Evolutionary conservation across 352 stramenopile genomes (phyloP).

Genomic region (Phytophthora colocasiae): DNA sequence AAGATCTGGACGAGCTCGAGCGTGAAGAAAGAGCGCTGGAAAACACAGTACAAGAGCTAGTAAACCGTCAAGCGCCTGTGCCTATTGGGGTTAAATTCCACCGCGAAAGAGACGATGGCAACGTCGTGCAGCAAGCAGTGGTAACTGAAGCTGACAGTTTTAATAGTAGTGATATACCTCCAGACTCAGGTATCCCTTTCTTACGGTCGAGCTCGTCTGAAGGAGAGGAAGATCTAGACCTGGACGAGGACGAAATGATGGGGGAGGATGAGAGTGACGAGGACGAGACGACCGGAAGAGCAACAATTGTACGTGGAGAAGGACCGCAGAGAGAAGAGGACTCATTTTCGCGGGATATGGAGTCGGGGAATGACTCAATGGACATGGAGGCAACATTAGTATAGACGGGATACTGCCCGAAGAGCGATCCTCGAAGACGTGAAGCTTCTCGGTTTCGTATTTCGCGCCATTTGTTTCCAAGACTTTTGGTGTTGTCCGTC

Average conservation of each 20-base stretch:
- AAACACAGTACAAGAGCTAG: constrained; percentile 55
- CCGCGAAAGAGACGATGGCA: constrained; percentile 23
- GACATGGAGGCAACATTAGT: constrained; percentile 34
- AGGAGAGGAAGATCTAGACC: constrained; percentile 51
- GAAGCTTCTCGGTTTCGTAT: constrained; percentile 35
- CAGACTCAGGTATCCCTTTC: constrained; percentile 13
- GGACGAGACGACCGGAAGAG: constrained; percentile 28
- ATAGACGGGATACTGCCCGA: constrained; percentile 26
- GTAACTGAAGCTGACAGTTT: constrained; percentile 9
- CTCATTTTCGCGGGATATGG: constrained; percentile 39
- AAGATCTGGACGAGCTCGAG: constrained; percentile 65
- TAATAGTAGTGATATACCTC: neutral
- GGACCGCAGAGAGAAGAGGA: constrained; percentile 29
- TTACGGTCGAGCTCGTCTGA: constrained; percentile 44
- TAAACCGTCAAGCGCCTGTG: constrained; percentile 52
- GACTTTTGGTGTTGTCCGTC: constrained; percentile 9
- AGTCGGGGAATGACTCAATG: no score
- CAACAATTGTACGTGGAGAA: constrained; percentile 41
- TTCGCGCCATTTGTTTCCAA: constrained; percentile 32
- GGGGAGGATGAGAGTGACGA: constrained; percentile 36
- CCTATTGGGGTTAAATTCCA: constrained; percentile 75
- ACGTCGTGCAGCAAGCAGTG: constrained; percentile 13
- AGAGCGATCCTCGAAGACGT: constrained; percentile 36
- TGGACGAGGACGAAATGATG: constrained; percentile 47
- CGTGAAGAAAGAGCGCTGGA: constrained; percentile 63